Evolutionary conservation across 352 stramenopile species (phyloP).

Genomic region (Phytophthora aleatoria): DNA sequence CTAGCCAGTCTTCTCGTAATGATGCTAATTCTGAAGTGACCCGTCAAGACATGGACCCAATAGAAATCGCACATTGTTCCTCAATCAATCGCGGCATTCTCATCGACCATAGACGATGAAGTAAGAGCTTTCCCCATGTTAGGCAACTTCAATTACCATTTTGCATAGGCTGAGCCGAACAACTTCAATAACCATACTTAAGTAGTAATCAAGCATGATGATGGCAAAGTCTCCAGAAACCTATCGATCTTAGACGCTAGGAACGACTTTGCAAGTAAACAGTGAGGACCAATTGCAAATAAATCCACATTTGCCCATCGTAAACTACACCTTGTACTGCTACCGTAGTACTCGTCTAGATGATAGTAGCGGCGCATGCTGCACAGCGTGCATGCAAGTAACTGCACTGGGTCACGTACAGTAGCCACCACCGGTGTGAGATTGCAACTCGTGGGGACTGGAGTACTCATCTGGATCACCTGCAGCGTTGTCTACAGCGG

Average conservation of each 20-base stretch:
- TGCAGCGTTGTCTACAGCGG: slow-evolving; percentile 1
- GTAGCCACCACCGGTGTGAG: neutral
- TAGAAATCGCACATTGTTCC: too few species aligned
- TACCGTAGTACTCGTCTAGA: neutral
- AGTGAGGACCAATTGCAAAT: neutral
- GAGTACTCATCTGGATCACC: slow-evolving; percentile 1
- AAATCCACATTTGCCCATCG: neutral
- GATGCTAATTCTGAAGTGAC: slow-evolving; percentile 11
- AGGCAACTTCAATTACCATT: too few species aligned
- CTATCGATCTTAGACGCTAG: too few species aligned
- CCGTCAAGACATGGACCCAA: too few species aligned
- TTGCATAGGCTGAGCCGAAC: neutral
- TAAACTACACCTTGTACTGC: neutral
- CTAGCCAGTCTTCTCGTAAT: neutral
- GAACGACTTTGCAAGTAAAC: neutral
- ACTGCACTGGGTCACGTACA: slow-evolving; percentile 5
- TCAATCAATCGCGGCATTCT: too few species aligned
- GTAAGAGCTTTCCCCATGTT: too few species aligned
- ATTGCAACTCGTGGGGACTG: neutral
- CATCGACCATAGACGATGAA: too few species aligned
- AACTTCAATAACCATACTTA: neutral
- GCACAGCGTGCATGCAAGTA: slow-evolving; percentile 1
- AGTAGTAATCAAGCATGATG: slow-evolving; percentile 3
- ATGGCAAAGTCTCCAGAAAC: neutral
- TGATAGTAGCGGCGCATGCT: neutral